Percentiles rank a stretch among this genome's conserved stretches.
These are phyloP conservation scores for Kuraishia molischiana DNA, from an alignment of 805 yeast species.

Conservation along the genomic window DNA sequence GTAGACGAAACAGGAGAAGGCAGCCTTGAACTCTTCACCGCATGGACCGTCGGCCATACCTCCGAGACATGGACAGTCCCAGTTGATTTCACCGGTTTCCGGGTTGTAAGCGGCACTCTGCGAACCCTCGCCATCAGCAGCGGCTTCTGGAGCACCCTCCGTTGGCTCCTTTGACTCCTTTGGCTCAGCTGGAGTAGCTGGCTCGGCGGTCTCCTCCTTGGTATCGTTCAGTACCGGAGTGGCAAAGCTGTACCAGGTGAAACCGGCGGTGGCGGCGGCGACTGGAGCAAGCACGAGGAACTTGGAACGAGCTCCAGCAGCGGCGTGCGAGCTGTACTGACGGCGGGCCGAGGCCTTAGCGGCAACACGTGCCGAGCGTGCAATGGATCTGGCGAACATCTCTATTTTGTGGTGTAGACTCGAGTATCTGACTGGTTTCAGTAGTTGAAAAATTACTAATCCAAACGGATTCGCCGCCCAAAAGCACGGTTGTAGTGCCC, in stretches of 20 bases:
- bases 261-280: background rate
- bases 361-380: background rate
- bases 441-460: no score
- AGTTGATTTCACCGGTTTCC: constrained; percentile 96
- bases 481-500: no score
- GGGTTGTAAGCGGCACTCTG: constrained; percentile 79
- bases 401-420: no score
- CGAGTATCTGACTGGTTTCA: no score
- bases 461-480: no score
- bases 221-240: background rate
- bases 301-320: background rate
- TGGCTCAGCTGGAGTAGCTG: no score
- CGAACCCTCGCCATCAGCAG: background rate
- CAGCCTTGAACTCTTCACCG: constrained; percentile 90
- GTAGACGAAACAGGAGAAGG: constrained; percentile 90
- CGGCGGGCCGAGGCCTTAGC: background rate
- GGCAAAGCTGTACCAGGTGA: background rate
- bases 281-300: background rate
- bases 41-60: constrained; percentile 99
- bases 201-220: no score
- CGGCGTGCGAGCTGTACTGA: background rate
- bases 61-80: constrained; percentile 99
- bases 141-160: background rate
- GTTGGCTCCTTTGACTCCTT: no score
- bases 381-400: background rate